Conservation (phyloP, 2,329 filamentous ascomycete species). For the Trichoderma arundinaceum region DNA sequence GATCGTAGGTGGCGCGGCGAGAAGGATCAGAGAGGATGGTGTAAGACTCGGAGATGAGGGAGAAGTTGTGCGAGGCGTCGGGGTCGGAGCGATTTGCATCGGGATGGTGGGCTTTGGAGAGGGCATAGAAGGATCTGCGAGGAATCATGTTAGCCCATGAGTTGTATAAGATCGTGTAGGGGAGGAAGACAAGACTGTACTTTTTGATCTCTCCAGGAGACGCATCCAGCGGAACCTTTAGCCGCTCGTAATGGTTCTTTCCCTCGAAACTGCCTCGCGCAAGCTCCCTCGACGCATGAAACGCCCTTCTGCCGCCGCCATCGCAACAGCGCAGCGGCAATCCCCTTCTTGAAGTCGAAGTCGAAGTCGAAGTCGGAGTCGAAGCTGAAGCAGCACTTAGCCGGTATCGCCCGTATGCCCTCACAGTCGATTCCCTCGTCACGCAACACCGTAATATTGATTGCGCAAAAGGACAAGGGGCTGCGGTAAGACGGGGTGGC, state of each 20-base stretch:
- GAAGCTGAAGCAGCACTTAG: neutral
- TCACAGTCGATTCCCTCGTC: neutral
- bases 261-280: slow-evolving; percentile 35
- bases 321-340: slow-evolving; percentile 30
- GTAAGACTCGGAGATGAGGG: slow-evolving; percentile 85
- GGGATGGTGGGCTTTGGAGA: slow-evolving; percentile 91
- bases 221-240: slow-evolving; percentile 74
- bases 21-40: slow-evolving; percentile 71
- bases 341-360: neutral
- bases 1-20: slow-evolving; percentile 83
- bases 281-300: slow-evolving; percentile 31
- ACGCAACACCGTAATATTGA: slow-evolving; percentile 17
- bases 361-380: neutral
- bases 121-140: slow-evolving; percentile 77
- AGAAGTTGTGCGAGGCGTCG: slow-evolving; percentile 74
- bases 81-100: slow-evolving; percentile 85
- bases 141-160: neutral
- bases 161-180: slow-evolving; percentile 57
- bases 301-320: slow-evolving; percentile 34
- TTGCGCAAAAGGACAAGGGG: slow-evolving; percentile 22
- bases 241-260: slow-evolving; percentile 79
- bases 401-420: neutral
- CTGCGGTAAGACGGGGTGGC: slow-evolving; percentile 53
- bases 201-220: slow-evolving; percentile 83
- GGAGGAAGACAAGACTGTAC: slow-evolving; percentile 47